A percentile compares a stretch with the other conserved stretches of the same genome.
phyloP scores from a whole-genome alignment of 2,329 filamentous ascomycete species.

The Fusarium secorum region DNA sequence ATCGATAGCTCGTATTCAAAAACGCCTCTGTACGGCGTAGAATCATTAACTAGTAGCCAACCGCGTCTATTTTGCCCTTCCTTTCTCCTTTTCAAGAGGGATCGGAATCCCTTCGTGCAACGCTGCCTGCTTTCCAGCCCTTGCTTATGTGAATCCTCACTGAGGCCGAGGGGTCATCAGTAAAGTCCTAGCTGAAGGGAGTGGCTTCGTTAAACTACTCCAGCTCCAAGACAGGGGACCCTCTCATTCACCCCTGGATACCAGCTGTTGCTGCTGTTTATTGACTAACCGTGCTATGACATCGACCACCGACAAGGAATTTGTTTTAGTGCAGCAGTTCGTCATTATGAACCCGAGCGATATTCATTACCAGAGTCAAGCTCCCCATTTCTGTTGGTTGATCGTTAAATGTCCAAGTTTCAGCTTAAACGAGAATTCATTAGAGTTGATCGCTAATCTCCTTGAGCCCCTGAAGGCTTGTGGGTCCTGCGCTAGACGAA shows the following conservation, averaged over 20 bases:
- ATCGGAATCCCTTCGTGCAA: neutral
- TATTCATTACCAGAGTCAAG: constrained; percentile 12
- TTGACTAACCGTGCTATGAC: neutral
- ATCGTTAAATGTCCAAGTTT: constrained; percentile 3
- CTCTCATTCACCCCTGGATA: neutral
- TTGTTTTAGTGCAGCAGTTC: neutral
- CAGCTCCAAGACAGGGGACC: neutral
- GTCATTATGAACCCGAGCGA: constrained; percentile 11
- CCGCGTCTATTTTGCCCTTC: neutral
- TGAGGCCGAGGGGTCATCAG: neutral
- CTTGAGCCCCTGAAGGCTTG: no score
- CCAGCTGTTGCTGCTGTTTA: neutral
- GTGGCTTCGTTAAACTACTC: constrained; percentile 8
- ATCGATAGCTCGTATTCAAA: constrained; percentile 19
- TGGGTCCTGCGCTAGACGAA: no score
- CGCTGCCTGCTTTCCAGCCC: neutral
- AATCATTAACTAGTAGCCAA: neutral
- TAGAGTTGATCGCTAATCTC: constrained; percentile 2
- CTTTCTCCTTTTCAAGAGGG: neutral
- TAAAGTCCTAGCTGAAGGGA: constrained; percentile 10
- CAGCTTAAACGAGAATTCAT: constrained; percentile 13
- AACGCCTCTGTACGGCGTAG: neutral
- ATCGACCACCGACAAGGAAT: neutral
- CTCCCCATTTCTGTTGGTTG: neutral
- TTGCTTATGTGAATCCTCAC: neutral